Percentiles rank a stretch among this genome's conserved stretches.
Evolutionary conservation across 2,329 filamentous ascomycete species (phyloP).

Genomic region (Ophiostoma piceae): DNA sequence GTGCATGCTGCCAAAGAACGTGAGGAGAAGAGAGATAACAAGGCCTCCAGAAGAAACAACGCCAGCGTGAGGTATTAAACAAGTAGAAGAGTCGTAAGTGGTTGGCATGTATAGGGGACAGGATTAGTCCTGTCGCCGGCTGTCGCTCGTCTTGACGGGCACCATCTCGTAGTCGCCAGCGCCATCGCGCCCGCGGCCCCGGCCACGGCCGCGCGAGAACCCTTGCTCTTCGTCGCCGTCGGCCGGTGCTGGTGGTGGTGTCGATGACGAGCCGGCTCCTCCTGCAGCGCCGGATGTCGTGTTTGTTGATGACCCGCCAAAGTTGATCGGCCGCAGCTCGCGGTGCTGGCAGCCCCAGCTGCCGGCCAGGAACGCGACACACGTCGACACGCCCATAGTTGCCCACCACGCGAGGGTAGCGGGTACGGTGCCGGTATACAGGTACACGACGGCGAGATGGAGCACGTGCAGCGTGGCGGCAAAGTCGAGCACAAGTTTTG

Average conservation of each 20-base stretch:
- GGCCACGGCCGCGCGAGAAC: conserved; percentile 45
- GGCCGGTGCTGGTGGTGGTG: conserved; percentile 20
- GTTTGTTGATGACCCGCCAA: conserved; percentile 52
- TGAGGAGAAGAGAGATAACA: not conserved
- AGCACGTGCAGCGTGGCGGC: conserved; percentile 64
- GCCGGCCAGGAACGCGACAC: conserved; percentile 54
- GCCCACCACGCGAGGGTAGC: conserved; percentile 82
- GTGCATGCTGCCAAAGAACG: not conserved
- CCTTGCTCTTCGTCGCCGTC: conserved; percentile 45
- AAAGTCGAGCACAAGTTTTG: conserved; percentile 93
- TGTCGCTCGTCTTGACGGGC: conserved; percentile 39
- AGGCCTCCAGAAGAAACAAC: not conserved
- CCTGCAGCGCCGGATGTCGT: conserved; percentile 27
- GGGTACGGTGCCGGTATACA: conserved; percentile 75
- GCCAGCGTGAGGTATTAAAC: conserved; percentile 10
- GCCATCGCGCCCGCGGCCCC: conserved; percentile 50
- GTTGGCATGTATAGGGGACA: not conserved
- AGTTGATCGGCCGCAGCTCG: conserved; percentile 82
- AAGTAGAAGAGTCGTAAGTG: not conserved
- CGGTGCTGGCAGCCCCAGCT: conserved; percentile 90
- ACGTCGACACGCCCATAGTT: conserved; percentile 46
- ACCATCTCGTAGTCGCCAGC: conserved; percentile 64
- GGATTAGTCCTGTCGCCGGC: conserved; percentile 19
- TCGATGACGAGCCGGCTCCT: conserved; percentile 14
- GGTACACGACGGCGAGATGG: conserved; percentile 45